Evolutionary conservation across 1,284 basidiomycete genomes (phyloP).

Genomic region (Fomitopsis schrenkii): DNA sequence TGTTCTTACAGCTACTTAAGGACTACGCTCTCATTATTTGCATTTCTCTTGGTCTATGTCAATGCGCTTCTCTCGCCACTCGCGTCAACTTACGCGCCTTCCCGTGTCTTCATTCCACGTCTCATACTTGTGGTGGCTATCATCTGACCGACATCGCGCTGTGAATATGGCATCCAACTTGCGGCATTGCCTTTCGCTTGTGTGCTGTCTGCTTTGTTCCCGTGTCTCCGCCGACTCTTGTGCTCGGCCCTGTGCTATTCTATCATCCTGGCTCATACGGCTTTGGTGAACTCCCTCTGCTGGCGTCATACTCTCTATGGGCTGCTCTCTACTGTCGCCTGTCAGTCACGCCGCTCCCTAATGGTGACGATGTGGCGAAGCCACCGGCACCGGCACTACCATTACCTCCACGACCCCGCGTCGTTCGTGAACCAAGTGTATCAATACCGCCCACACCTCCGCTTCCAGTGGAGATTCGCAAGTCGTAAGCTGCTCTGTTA

Average conservation of each 20-base stretch:
- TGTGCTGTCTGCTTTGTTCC: not conserved
- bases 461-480: conserved; percentile 35
- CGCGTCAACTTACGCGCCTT: not conserved
- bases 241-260: not conserved
- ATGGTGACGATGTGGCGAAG: conserved; percentile 40
- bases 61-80: conserved; percentile 3
- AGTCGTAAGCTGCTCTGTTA: conserved; percentile 30
- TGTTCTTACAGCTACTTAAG: conserved; percentile 22
- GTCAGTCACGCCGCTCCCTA: conserved; percentile 47
- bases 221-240: conserved; percentile 1
- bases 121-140: not conserved
- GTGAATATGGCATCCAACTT: not conserved
- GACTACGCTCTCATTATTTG: not conserved
- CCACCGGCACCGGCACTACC: conserved; percentile 28
- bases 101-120: not conserved
- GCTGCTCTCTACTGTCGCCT: not conserved
- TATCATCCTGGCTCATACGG: too few species aligned
- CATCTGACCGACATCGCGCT: not conserved
- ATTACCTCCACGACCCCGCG: conserved; percentile 31
- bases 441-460: conserved; percentile 31
- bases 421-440: conserved; percentile 34
- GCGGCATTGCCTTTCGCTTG: too few species aligned
- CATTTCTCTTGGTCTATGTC: not conserved
- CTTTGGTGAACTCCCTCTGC: not conserved
- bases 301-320: not conserved